A percentile compares a stretch with the other conserved stretches of the same genome.
These are phyloP conservation scores for sorghum (Sorghum bicolor) DNA, from an alignment of 176 grass and related monocot genomes.

Conservation along the genomic window Sorghum_bicolor_NCBIv3 NC_012872.2:70523501-70524000, in stretches of 20 bases:
- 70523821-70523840: not conserved
- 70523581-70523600: too few relatives aligned
- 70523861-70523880: constrained; percentile 31
- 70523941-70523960: not conserved
- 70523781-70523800: too few relatives aligned
- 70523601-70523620: too few relatives aligned
- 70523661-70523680: not conserved
- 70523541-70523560: too few relatives aligned
- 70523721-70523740: not conserved
- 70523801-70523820: not conserved
- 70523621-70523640: not conserved
- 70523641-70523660: not conserved
- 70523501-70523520: too few relatives aligned
- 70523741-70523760: not conserved
- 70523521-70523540: too few relatives aligned
- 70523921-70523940: not conserved
- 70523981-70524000: constrained; percentile 68
- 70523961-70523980: constrained; percentile 12
- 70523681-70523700: not conserved
- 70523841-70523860: constrained; percentile 39
- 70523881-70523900: not conserved
- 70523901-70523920: not conserved
- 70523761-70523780: not conserved
- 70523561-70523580: too few relatives aligned
- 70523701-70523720: not conserved